Conservation (phyloP, 108 stramenopile species). For the Nannochloropsis oceanica region DNA sequence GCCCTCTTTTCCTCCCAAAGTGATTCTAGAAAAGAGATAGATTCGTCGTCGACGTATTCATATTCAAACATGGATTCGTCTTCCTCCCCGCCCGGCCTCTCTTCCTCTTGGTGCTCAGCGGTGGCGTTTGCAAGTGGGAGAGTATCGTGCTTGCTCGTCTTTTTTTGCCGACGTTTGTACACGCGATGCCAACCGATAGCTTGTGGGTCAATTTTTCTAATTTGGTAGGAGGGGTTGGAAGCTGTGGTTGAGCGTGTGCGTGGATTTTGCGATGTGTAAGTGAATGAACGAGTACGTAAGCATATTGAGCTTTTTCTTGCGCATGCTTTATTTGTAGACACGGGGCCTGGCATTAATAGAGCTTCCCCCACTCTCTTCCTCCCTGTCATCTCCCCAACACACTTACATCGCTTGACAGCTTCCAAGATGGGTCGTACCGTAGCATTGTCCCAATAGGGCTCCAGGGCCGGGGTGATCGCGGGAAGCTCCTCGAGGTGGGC, state of each 20-base stretch:
- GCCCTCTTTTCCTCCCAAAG: not conserved
- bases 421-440: not conserved
- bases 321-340: not conserved
- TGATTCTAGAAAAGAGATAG: not conserved
- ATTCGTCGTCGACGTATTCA: not conserved
- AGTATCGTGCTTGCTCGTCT: not conserved
- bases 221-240: not conserved
- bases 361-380: not conserved
- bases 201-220: not conserved
- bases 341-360: too few species aligned
- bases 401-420: not conserved
- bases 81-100: not conserved
- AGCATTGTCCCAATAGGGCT: not conserved
- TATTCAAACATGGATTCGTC: not conserved
- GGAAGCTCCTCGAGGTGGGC: not conserved
- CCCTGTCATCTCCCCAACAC: not conserved
- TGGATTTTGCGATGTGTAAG: not conserved
- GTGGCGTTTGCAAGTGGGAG: not conserved
- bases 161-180: not conserved
- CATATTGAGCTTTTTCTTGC: not conserved
- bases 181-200: not conserved
- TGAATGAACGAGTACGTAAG: not conserved
- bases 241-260: not conserved
- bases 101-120: not conserved
- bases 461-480: not conserved